Base-by-base conservation (phyloP, 2,329 filamentous ascomycete species). In the Fusarium pininemorale region DNA sequence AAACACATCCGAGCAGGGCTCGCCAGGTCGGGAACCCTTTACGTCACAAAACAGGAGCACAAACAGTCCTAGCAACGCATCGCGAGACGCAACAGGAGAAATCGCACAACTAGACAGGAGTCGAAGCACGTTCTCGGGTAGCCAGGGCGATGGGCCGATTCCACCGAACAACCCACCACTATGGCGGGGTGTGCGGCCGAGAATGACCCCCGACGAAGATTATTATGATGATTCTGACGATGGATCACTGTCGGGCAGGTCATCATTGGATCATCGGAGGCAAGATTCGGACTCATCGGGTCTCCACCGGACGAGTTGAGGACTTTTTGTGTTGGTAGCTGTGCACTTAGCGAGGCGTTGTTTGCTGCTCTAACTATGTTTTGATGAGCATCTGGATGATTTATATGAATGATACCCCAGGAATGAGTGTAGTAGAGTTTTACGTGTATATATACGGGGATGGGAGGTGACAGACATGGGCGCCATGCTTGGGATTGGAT, bases 101-200 rank as follows among this genome's bases (percentile, higher is more conserved):
- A 60, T 67, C 32, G 30, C 66, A 69, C 75, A 70, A 37, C 37
- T 70, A 15, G 70, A 73, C 41, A 75, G 73, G 38, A 77, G 73
- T 44, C 70, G 76, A 65, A 78, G 76, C 64, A 74, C 70, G 24
- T 71, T 74, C 41, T 75, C 75, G 13, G 44, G 66, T 14, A 79
- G 77, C 38, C 75, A 74, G 37, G 77, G 72, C 13, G 79, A 82
- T 10, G 45, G 63, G n/a, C 72, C 75, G 18, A 72, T 81, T 18
- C 79, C 82, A 18, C 57, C 78, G 3, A 80, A 75, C 24, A 82
- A 81, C 26, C 84, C 84, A n/a, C 84, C 84, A 5, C 75, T 85
- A n/a, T 85, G 84, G 84, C 83, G 83, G 5, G 84, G 84, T 16
- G 82, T 85, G 9, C 77, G 81, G 58, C 75, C 80, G 12, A 78